phyloP scores from a whole-genome alignment of 2,329 filamentous ascomycete genomes.

The Thelonectria discophora region DNA sequence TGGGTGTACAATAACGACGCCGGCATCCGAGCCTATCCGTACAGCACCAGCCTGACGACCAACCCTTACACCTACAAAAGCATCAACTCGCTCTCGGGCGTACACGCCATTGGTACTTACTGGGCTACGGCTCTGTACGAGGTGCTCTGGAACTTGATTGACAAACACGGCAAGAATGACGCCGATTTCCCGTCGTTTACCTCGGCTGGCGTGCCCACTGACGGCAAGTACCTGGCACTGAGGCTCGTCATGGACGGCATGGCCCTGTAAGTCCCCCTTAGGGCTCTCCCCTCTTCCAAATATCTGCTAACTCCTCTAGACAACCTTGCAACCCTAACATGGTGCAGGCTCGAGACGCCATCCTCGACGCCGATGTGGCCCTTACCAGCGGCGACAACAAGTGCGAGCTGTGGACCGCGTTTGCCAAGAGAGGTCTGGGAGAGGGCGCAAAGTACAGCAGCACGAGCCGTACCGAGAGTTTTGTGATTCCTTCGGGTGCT shows the following conservation, averaged over 20 bases:
- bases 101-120: constrained; percentile 59
- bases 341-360: constrained; percentile 61
- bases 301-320: constrained; percentile 19
- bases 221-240: constrained; percentile 61
- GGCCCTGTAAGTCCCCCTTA: constrained; percentile 47
- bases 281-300: too few species aligned
- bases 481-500: constrained; percentile 35
- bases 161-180: constrained; percentile 62
- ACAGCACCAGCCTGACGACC: constrained; percentile 58
- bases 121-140: constrained; percentile 59
- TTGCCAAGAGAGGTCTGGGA: constrained; percentile 66
- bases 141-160: constrained; percentile 66
- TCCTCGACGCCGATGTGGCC: constrained; percentile 62
- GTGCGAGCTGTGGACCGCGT: constrained; percentile 63
- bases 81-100: constrained; percentile 48
- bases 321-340: constrained; percentile 67
- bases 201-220: constrained; percentile 56
- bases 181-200: constrained; percentile 52
- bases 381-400: constrained; percentile 60
- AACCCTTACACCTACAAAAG: constrained; percentile 61
- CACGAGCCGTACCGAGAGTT: constrained; percentile 46
- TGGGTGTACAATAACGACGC: constrained; percentile 56
- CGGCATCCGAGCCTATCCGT: constrained; percentile 60
- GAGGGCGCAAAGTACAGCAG: constrained; percentile 45
- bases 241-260: constrained; percentile 63